Evolutionary conservation across 2,329 filamentous ascomycete species (phyloP).

Genomic region (Paecilomyces fulvus): DNA sequence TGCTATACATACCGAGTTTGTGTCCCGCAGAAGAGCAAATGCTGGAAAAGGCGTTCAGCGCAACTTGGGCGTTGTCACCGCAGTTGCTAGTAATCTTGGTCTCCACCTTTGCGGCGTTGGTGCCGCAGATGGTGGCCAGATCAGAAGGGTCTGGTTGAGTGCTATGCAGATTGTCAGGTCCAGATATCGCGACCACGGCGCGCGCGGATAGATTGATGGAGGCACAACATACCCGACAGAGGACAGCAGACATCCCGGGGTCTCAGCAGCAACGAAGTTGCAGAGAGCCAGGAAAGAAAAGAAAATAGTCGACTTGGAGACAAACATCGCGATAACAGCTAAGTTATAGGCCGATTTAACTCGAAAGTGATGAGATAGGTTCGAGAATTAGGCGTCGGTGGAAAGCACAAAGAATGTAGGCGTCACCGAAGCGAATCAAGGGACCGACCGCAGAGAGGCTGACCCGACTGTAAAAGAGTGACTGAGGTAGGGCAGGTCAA

Average conservation of each 20-base stretch:
- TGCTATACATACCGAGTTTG: slow-evolving; percentile 30
- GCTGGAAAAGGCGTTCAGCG: slow-evolving; percentile 30
- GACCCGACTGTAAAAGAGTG: slow-evolving; percentile 4
- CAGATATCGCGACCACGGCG: background rate
- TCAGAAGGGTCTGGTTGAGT: slow-evolving; percentile 29
- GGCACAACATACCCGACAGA: slow-evolving; percentile 41
- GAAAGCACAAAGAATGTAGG: background rate
- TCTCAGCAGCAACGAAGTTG: slow-evolving; percentile 34
- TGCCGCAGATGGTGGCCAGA: slow-evolving; percentile 31
- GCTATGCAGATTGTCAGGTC: slow-evolving; percentile 19
- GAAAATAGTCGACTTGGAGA: slow-evolving; percentile 32
- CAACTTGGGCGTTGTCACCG: slow-evolving; percentile 20
- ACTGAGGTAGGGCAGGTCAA: slow-evolving; percentile 4
- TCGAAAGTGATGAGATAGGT: background rate
- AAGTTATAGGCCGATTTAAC: slow-evolving; percentile 34
- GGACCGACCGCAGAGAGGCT: background rate
- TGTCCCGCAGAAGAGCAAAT: slow-evolving; percentile 33
- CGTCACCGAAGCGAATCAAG: background rate
- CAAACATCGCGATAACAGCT: background rate
- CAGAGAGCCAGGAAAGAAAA: slow-evolving; percentile 38
- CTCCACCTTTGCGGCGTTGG: slow-evolving; percentile 26
- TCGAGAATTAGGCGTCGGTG: background rate
- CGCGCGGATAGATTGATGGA: background rate
- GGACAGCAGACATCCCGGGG: slow-evolving; percentile 44
- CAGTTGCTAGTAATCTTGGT: slow-evolving; percentile 29